Evolutionary conservation across 192 early-diverging fungal species (phyloP).

Genomic region (Jimgerdemannia lactiflua): DNA sequence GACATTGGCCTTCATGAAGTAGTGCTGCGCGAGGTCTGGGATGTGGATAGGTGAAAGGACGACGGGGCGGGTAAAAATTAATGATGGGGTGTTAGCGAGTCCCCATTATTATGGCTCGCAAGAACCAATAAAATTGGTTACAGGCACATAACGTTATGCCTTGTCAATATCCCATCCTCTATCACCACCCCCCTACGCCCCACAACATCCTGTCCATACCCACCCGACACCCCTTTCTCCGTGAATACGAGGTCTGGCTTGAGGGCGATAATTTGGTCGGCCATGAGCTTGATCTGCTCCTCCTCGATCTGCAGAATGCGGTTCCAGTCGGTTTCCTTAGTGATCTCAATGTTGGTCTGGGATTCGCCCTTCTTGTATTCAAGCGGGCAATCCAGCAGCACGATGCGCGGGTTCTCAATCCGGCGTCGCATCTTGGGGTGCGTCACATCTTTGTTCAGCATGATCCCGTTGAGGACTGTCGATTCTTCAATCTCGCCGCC

Average conservation of each 20-base stretch:
- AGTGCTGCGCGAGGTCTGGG: constrained; percentile 96
- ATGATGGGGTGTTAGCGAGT: too few species aligned
- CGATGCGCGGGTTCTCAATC: constrained; percentile 95
- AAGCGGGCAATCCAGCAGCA: constrained; percentile 96
- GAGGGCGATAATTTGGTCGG: constrained; percentile 91
- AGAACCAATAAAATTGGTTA: too few species aligned
- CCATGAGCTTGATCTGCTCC: constrained; percentile 97
- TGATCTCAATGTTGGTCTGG: constrained; percentile 98
- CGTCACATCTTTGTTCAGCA: constrained; percentile 99
- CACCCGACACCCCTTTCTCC: constrained; percentile 97
- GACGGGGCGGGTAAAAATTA: neutral
- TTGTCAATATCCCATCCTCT: neutral
- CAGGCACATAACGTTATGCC: too few species aligned
- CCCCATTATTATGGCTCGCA: too few species aligned
- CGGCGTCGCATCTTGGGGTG: constrained; percentile 96
- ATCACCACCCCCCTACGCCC: neutral
- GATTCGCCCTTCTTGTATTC: constrained; percentile 99
- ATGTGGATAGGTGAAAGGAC: neutral
- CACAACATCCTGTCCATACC: constrained; percentile 4
- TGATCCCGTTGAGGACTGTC: constrained; percentile 93
- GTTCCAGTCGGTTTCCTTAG: constrained; percentile 95
- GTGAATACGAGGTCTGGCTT: constrained; percentile 99
- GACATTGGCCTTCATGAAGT: constrained; percentile 96
- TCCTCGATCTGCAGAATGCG: constrained; percentile 98
- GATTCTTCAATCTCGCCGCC: constrained; percentile 98